These are phyloP conservation scores for Inga laurina DNA, from an alignment of 306 rosid species.

Conservation along the genomic window DNA sequence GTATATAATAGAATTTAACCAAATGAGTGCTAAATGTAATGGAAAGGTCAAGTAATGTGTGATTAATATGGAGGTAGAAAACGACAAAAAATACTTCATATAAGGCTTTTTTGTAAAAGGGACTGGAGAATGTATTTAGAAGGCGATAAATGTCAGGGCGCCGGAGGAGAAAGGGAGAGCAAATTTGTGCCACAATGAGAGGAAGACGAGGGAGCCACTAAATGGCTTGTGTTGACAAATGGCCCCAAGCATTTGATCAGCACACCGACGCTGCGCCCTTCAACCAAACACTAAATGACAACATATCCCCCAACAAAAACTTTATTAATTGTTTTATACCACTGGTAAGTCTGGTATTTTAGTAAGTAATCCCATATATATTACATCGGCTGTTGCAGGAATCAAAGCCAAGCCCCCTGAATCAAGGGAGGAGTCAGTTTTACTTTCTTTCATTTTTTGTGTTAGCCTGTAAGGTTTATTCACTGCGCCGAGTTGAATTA, in stretches of 20 bases:
- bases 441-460: no score
- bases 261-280: not conserved
- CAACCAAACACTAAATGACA: not conserved
- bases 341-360: not conserved
- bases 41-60: no score
- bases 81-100: no score
- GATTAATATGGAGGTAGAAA: no score
- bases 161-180: not conserved
- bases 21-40: no score
- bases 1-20: no score
- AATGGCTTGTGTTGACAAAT: slow-evolving; percentile 11
- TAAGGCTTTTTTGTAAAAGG: no score
- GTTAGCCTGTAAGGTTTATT: no score
- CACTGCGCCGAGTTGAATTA: no score
- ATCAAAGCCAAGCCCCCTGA: not conserved
- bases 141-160: not conserved
- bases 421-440: not conserved
- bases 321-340: not conserved
- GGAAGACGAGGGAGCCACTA: slow-evolving; percentile 26
- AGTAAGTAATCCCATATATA: not conserved
- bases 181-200: slow-evolving; percentile 7
- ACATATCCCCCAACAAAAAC: not conserved
- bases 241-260: not conserved
- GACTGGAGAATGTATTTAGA: no score
- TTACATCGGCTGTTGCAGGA: not conserved